These are phyloP conservation scores for Mycena rebaudengoi DNA, from an alignment of 768 basidiomycete genomes.

Conservation along the genomic window DNA sequence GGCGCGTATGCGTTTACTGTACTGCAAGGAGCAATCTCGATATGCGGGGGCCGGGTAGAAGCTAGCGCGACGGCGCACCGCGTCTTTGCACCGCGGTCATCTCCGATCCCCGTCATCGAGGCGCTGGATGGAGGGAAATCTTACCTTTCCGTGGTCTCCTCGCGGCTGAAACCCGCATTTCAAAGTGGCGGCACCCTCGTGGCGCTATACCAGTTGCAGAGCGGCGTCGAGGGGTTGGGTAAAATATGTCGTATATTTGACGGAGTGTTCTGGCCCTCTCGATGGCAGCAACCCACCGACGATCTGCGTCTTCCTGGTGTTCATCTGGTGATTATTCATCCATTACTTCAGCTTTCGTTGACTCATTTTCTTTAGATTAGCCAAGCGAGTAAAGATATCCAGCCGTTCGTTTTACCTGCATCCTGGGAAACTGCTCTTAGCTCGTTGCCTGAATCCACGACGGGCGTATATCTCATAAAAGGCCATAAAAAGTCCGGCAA, in stretches of 20 bases:
- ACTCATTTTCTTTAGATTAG: conserved; percentile 40
- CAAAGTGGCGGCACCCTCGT: conserved; percentile 49
- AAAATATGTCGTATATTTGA: conserved; percentile 69
- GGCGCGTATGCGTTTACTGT: conserved; percentile 72
- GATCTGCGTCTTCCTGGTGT: conserved; percentile 58
- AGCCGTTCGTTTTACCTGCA: conserved; percentile 45
- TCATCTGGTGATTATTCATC: conserved; percentile 51
- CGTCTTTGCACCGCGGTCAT: conserved; percentile 80
- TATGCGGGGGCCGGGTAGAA: conserved; percentile 63
- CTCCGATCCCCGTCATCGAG: conserved; percentile 71
- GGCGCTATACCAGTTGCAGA: conserved; percentile 63
- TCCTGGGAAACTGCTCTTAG: conserved; percentile 51
- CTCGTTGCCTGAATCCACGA: conserved; percentile 30
- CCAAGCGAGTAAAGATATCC: conserved; percentile 46
- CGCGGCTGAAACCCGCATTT: conserved; percentile 25
- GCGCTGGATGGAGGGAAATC: conserved; percentile 20
- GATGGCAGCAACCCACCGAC: conserved; percentile 45
- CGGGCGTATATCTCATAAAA: conserved; percentile 69
- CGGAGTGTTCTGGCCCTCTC: conserved; percentile 65
- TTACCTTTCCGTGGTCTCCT: conserved; percentile 25
- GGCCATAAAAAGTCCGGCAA: conserved; percentile 92
- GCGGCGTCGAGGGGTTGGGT: conserved; percentile 74
- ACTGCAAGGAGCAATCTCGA: conserved; percentile 64
- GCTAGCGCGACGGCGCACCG: conserved; percentile 52
- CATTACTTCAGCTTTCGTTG: not conserved